These are phyloP conservation scores for Pelargonium australe DNA, from an alignment of 441 rosid genomes.

Conservation along the genomic window DNA sequence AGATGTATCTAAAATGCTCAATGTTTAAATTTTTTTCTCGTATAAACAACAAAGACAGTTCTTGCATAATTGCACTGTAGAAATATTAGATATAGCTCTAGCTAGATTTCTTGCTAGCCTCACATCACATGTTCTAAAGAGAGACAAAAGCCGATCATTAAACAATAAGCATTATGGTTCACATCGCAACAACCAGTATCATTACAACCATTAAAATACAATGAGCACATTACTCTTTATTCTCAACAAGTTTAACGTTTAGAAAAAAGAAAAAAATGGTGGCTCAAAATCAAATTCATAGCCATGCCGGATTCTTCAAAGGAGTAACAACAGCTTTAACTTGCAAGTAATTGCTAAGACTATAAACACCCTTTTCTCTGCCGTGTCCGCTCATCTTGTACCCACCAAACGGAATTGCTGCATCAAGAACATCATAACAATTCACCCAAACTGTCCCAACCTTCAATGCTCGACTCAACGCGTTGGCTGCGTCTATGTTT, in stretches of 20 bases:
- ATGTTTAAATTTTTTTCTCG: too few species aligned
- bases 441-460: conserved; percentile 68
- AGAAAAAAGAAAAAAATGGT: background rate
- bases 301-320: conserved; percentile 68
- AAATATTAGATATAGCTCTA: too few species aligned
- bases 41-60: too few species aligned
- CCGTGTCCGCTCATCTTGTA: conserved; percentile 77
- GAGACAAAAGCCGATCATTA: too few species aligned
- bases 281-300: conserved; percentile 10
- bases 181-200: too few species aligned
- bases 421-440: conserved; percentile 52
- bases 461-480: conserved; percentile 44
- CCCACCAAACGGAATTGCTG: conserved; percentile 66
- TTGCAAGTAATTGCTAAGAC: conserved; percentile 64
- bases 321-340: conserved; percentile 73
- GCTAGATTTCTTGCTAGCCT: too few species aligned
- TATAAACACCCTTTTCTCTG: conserved; percentile 58
- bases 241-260: background rate
- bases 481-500: conserved; percentile 55
- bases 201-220: too few species aligned
- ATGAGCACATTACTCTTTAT: too few species aligned
- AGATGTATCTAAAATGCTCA: too few species aligned
- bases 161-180: too few species aligned
- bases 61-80: too few species aligned
- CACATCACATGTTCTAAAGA: too few species aligned